Evolutionary conservation across 768 basidiomycete species (phyloP), one percentile per base, ranked within the genome.

Genomic region (Lyophyllum shimeji): DNA sequence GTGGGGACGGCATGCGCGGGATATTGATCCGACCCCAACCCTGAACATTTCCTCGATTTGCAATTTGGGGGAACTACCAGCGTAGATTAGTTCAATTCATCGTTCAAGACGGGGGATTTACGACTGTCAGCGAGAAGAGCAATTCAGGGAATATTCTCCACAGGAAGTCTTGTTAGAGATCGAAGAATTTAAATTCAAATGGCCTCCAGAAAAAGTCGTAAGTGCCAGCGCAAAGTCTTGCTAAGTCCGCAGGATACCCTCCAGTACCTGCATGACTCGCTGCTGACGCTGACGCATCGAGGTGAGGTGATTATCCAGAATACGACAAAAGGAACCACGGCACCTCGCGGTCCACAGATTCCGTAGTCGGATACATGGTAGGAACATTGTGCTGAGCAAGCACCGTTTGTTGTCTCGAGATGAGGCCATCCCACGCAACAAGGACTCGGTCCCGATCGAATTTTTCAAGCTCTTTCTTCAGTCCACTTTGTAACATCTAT

Each of bases 371-470:
- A 65, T 81, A 89, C 87, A 94, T 92, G 2, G 82, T 77, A 15
- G 92, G 92, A 13, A 93, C 81, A 39, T 78, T 74, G 44, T 86
- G 71, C 27, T 75, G 67, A 60, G 84, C 82, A 46, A 94, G 74
- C 15, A 80, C 71, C 0, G 72, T 65, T 69, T 94, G 91, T 67
- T 94, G 92, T 62, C 81, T 83, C 48, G 81, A 71, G 18, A 86
- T 68, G n/a, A 93, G 76, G 18, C 80, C 82, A 63, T 90, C 90
- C 89, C 90, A 94, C 8, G 89, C 87, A 2, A 83, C 76, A 6
- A 93, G 68, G 9, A 77, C 86, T 34, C 86, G 78, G 49, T 90
- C 84, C n/a, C 63, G 63, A 65, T 93, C 91, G 65, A 92, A 92
- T 58, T 76, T 81, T 37, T 68, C 72, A 34, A 93, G 67, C 57